Conservation (phyloP, 306 rosid species). For the Abrus pulchellus region DNA sequence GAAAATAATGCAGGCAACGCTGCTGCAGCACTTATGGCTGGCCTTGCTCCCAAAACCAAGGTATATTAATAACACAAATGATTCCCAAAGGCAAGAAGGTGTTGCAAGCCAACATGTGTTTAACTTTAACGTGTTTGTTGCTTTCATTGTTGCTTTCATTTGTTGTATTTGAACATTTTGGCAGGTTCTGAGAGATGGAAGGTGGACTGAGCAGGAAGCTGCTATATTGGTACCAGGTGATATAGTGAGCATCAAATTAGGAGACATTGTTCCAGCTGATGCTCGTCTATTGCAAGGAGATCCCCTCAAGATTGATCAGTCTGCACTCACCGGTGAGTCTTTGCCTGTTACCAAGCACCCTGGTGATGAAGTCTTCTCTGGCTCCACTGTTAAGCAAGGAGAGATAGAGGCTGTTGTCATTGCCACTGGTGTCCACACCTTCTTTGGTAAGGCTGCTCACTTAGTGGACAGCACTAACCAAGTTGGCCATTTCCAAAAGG, state of each 20-base stretch:
- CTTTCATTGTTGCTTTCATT: too few relatives aligned
- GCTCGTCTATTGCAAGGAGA: constrained; percentile 92
- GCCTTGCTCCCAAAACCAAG: constrained; percentile 96
- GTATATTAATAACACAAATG: constrained; percentile 36
- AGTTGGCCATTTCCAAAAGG: constrained; percentile 92
- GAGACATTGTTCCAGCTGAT: constrained; percentile 91
- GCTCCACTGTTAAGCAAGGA: constrained; percentile 94
- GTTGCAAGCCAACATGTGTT: too few relatives aligned
- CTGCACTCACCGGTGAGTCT: constrained; percentile 93
- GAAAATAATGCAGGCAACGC: constrained; percentile 98
- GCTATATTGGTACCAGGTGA: constrained; percentile 87
- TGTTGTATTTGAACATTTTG: too few relatives aligned
- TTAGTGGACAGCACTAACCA: constrained; percentile 84
- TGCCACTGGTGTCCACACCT: constrained; percentile 96
- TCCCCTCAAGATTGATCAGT: constrained; percentile 82
- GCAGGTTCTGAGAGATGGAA: constrained; percentile 85
- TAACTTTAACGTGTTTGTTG: too few relatives aligned
- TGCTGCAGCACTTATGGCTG: constrained; percentile 95
- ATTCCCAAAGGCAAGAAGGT: too few relatives aligned
- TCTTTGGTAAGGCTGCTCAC: constrained; percentile 98
- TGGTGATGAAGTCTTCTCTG: constrained; percentile 85
- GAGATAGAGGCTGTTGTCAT: constrained; percentile 91
- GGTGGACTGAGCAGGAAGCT: constrained; percentile 89
- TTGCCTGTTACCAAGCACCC: constrained; percentile 68
- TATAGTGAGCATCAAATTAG: constrained; percentile 79